Conservation (phyloP, 2,329 filamentous ascomycete genomes). For the Exophiala spinifera region DNA sequence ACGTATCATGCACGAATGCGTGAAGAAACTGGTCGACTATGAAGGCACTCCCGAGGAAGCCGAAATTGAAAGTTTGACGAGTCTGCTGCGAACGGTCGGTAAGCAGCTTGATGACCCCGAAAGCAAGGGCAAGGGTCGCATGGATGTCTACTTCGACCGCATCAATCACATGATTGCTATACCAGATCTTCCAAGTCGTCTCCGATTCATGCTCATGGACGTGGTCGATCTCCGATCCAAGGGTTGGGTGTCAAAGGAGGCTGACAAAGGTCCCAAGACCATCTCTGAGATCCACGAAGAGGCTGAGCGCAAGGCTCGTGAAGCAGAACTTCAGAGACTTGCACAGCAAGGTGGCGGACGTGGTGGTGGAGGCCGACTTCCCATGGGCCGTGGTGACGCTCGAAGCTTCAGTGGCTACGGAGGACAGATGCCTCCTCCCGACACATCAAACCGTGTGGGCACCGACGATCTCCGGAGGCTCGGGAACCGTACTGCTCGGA, state of each 20-base stretch:
- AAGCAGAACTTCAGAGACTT: slow-evolving; percentile 65
- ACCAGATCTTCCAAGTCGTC: slow-evolving; percentile 76
- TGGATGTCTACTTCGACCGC: slow-evolving; percentile 90
- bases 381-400: slow-evolving; percentile 78
- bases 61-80: slow-evolving; percentile 92
- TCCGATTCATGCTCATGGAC: slow-evolving; percentile 97
- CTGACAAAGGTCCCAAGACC: slow-evolving; percentile 94
- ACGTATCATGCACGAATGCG: slow-evolving; percentile 99
- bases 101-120: slow-evolving; percentile 69
- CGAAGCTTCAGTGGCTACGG: slow-evolving; percentile 72
- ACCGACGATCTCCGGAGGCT: slow-evolving; percentile 89
- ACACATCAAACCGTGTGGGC: slow-evolving; percentile 74
- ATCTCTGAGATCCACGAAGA: slow-evolving; percentile 86
- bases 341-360: slow-evolving; percentile 50
- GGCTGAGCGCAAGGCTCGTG: slow-evolving; percentile 73
- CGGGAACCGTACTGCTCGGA: slow-evolving; percentile 62
- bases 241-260: slow-evolving; percentile 82
- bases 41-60: slow-evolving; percentile 90
- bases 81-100: slow-evolving; percentile 88
- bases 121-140: slow-evolving; percentile 79
- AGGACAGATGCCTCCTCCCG: slow-evolving; percentile 66
- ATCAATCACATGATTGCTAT: slow-evolving; percentile 80
- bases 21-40: slow-evolving; percentile 94
- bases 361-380: slow-evolving; percentile 65
- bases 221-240: slow-evolving; percentile 76